phyloP scores from a whole-genome alignment of 2,329 filamentous ascomycete species.

The Clonostachys sp. region DNA sequence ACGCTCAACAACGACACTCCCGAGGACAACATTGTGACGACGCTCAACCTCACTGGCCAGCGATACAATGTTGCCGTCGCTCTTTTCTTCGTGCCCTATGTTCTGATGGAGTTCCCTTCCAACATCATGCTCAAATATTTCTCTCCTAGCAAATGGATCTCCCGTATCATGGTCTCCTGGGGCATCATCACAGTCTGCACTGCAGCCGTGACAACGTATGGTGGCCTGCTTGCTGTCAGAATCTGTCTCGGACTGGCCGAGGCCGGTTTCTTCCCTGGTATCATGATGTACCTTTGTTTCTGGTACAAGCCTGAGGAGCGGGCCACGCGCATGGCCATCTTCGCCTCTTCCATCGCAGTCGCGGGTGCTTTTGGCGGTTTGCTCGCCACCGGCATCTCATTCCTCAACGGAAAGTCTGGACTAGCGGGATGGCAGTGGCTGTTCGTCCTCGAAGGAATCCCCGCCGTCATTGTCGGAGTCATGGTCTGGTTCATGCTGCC shows the following conservation, averaged over 20 bases:
- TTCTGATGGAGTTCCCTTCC: constrained; percentile 29
- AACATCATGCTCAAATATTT: constrained; percentile 26
- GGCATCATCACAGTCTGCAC: constrained; percentile 44
- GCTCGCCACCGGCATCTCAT: constrained; percentile 44
- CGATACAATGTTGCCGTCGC: constrained; percentile 53
- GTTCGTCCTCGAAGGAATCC: constrained; percentile 48
- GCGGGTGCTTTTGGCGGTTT: constrained; percentile 59
- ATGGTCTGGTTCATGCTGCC: constrained; percentile 22
- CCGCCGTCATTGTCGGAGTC: constrained; percentile 19
- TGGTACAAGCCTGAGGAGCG: constrained; percentile 48
- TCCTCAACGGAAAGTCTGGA: constrained; percentile 37
- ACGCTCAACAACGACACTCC: constrained; percentile 24
- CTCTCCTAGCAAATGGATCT: constrained; percentile 24
- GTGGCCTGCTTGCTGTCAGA: constrained; percentile 38
- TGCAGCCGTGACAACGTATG: constrained; percentile 40
- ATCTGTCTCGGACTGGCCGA: constrained; percentile 48
- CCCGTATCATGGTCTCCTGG: constrained; percentile 36
- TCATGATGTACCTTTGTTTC: constrained; percentile 53
- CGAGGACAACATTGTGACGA: constrained; percentile 21
- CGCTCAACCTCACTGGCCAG: constrained; percentile 31
- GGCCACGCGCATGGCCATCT: constrained; percentile 39
- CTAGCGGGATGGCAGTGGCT: constrained; percentile 44
- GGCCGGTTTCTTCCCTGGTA: constrained; percentile 44
- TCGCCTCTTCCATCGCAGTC: constrained; percentile 52
- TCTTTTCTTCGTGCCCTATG: constrained; percentile 56